Percentiles rank a stretch among this genome's conserved stretches.
Conservation (phyloP, 805 yeast species). For the Lachancea kluyveri region DNA sequence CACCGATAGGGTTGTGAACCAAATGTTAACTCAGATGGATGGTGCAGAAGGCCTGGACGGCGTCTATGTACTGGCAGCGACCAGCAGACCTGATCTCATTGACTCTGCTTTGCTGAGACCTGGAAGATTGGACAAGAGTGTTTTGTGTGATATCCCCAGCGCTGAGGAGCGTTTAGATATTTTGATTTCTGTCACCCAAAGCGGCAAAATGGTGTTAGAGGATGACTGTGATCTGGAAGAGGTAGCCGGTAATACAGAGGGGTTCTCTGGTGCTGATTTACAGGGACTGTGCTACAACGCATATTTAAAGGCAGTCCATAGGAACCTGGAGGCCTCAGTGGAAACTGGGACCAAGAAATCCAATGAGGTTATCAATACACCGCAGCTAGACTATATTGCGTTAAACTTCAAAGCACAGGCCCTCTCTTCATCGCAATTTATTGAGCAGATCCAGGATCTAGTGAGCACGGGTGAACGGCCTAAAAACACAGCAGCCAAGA, state of each 20-base stretch:
- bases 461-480: too few species aligned
- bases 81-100: constrained; percentile 90
- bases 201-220: constrained; percentile 42
- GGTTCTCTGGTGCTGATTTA: constrained; percentile 91
- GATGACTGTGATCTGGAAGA: constrained; percentile 43
- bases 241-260: constrained; percentile 57
- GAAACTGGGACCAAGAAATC: constrained; percentile 18
- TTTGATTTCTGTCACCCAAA: constrained; percentile 27
- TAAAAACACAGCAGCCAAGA: too few species aligned
- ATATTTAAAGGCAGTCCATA: constrained; percentile 77
- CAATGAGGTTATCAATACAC: too few species aligned
- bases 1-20: constrained; percentile 95
- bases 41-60: constrained; percentile 98
- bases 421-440: too few species aligned
- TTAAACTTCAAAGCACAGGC: too few species aligned
- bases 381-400: constrained; percentile 41
- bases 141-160: constrained; percentile 83
- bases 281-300: constrained; percentile 92
- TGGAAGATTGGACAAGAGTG: constrained; percentile 89
- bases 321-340: constrained; percentile 59
- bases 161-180: constrained; percentile 69
- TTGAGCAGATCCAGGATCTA: too few species aligned
- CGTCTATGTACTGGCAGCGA: constrained; percentile 93
- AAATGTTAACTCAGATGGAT: constrained; percentile 95
- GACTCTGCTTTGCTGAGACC: constrained; percentile 94